Evolutionary conservation across 805 yeast species (phyloP), one percentile per base, ranked within the genome.

Genomic region (Alloascoidea africana): DNA sequence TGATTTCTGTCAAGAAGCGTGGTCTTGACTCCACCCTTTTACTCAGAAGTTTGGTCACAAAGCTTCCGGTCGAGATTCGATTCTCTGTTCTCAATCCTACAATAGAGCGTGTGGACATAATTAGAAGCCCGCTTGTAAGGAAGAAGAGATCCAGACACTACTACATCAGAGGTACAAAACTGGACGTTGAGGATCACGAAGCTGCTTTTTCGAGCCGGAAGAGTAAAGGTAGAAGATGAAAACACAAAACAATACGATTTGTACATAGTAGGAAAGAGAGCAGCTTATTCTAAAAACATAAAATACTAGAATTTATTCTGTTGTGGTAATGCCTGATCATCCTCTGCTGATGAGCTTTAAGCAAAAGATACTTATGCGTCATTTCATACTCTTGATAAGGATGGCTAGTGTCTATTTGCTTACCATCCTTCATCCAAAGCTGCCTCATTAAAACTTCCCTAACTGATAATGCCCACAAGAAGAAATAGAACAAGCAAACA

Each of bases 71-170:
- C 36, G 91, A 82, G 48, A 56, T 75, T 37, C 63, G 81, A 46
- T 67, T 80, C 16, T 83, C 85, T 15, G 51, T 82, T 16, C 82
- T 65, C 59, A 75, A 74, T 40, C 91, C 91, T 8, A 63, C 70
- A 39, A 63, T 82, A 39, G 66, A 73, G 42, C 73, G 81, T 58
- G 64, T 81, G 37, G 91, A 82, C 52, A 54, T 79, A 18, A 51
- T 82, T 40, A 68, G 74, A 57, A 74, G 72, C 58, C 82, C 83
- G 42, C 66, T 64, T 41, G 75, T 16, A 8, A 34, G 76, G 58
- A 67, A 73, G 57, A 58, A 62, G 42, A 74, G 87, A 70, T 69
- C 69, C 56, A 81, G 76, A 60, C 89, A 78, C 44, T 81, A 72
- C 60, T 82, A 78, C 57, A 80, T 82, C 53, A 74, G 87, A 65